phyloP scores from a whole-genome alignment of 495 filamentous ascomycete species.

The Opeltia flavorubescens region DNA sequence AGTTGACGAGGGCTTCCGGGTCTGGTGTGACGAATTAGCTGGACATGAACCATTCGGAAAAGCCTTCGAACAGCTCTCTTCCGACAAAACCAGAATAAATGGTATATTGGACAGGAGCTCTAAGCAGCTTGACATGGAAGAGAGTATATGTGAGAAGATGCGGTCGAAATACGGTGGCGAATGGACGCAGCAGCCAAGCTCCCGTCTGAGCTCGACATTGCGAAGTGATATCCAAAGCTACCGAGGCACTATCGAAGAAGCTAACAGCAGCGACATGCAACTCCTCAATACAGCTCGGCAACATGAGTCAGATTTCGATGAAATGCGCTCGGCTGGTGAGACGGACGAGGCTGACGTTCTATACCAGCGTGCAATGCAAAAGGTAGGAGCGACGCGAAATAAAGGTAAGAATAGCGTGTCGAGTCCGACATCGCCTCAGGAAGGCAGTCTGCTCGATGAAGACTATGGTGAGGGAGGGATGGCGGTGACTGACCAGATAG shows the following conservation, averaged over 20 bases:
- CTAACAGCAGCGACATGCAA: slow-evolving; percentile 73
- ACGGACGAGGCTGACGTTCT: slow-evolving; percentile 78
- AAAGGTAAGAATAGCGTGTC: slow-evolving; percentile 50
- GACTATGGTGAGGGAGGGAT: slow-evolving; percentile 69
- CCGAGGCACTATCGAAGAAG: slow-evolving; percentile 75
- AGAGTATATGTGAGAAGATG: slow-evolving; percentile 98
- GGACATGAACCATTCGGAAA: slow-evolving; percentile 61
- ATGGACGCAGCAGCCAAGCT: slow-evolving; percentile 95
- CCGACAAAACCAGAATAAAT: slow-evolving; percentile 60
- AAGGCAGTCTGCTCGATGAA: slow-evolving; percentile 76
- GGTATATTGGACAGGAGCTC: slow-evolving; percentile 60
- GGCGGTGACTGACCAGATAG: slow-evolving; percentile 81
- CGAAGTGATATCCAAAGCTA: slow-evolving; percentile 78
- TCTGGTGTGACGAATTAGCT: slow-evolving; percentile 84
- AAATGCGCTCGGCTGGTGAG: slow-evolving; percentile 85
- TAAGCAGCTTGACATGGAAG: slow-evolving; percentile 87
- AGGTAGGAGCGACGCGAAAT: slow-evolving; percentile 43
- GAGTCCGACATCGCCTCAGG: slow-evolving; percentile 37
- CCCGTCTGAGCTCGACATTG: slow-evolving; percentile 72
- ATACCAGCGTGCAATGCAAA: slow-evolving; percentile 71
- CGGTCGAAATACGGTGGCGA: slow-evolving; percentile 89
- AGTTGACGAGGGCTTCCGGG: slow-evolving; percentile 79
- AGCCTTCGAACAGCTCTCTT: slow-evolving; percentile 64
- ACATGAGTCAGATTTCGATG: slow-evolving; percentile 78
- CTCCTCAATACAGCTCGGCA: slow-evolving; percentile 71